Evolutionary conservation across 441 rosid species (phyloP), one percentile per base, ranked within the genome.

Genomic region (Bocquillonia castaneifolia): DNA sequence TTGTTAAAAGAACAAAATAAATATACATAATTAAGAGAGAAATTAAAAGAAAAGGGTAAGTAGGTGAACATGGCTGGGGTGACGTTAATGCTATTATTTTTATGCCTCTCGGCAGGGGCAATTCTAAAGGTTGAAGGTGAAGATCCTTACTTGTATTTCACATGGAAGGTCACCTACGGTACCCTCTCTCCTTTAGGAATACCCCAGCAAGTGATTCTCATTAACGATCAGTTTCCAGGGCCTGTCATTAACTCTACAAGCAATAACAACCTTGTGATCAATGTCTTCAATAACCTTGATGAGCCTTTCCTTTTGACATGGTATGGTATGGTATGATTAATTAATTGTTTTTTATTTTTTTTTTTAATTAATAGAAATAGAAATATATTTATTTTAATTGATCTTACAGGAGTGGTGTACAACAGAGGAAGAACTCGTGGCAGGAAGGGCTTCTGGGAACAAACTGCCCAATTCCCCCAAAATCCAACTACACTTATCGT

Each of bases 381-480:
- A 3, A 1, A 15, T 3, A 6, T 45, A 3, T 3, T 2, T 0
- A 1, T 45, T 14, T 14, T 17, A 6, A 2, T 45, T n/a, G 25
- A 4, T 48, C n/a, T n/a, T n/a, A 53, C 61, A 81, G 91, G 95
- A 75, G 64, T 42, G 96, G 96, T 2, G 55, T 85, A 36, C 96
- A 87, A 42, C 87, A 87, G 63, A 78, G 91, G 71, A 89, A 87
- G 76, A 84, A 87, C 76, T 83, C 85, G 0, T 89, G 96, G 96
- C 85, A 82, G 60, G 96, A 89, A 51, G 96, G 96, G 6, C 57
- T 74, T 6, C 68, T 69, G 0, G 96, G 91, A 45, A 87, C 91
- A 25, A 80, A 77, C 66, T 89, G 96, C 75, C 96, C 96, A 3
- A 89, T 87, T 60, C 70, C 59, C 1, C 83, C 93, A 0, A 88